These are phyloP conservation scores for Rhizopogon roseolus DNA, from an alignment of 768 basidiomycete species.

Conservation along the genomic window DNA sequence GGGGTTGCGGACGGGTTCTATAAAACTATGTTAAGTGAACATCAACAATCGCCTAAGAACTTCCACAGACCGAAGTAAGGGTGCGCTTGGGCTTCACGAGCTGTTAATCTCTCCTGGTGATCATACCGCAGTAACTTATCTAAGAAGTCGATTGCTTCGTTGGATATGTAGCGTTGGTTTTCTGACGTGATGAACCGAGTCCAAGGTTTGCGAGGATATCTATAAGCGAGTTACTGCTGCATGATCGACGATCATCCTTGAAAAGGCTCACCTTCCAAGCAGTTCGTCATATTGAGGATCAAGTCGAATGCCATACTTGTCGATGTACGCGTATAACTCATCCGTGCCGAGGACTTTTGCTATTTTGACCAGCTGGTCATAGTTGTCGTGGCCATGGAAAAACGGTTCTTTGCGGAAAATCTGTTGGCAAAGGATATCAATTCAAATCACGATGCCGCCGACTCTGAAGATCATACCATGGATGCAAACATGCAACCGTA, in stretches of 20 bases:
- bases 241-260: constrained; percentile 5
- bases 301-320: constrained; percentile 93
- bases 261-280: constrained; percentile 61
- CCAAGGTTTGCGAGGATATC: constrained; percentile 95
- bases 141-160: constrained; percentile 93
- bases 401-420: constrained; percentile 99
- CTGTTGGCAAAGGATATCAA: constrained; percentile 33
- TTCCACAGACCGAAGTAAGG: constrained; percentile 77
- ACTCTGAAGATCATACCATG: constrained; percentile 58
- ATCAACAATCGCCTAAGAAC: constrained; percentile 6
- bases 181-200: constrained; percentile 91
- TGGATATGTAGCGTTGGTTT: constrained; percentile 94
- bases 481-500: constrained; percentile 98
- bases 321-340: constrained; percentile 86
- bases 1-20: constrained; percentile 65
- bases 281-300: constrained; percentile 97
- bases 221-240: constrained; percentile 22
- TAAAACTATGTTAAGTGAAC: constrained; percentile 12
- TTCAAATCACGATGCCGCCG: background rate
- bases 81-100: constrained; percentile 87
- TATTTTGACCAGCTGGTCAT: constrained; percentile 97
- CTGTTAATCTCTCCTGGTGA: constrained; percentile 94
- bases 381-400: constrained; percentile 99
- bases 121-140: constrained; percentile 96
- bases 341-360: constrained; percentile 97